Evolutionary conservation across 176 grass and related monocot species (phyloP), one percentile per base, ranked within the genome.

Genomic region (Poa annua): DNA sequence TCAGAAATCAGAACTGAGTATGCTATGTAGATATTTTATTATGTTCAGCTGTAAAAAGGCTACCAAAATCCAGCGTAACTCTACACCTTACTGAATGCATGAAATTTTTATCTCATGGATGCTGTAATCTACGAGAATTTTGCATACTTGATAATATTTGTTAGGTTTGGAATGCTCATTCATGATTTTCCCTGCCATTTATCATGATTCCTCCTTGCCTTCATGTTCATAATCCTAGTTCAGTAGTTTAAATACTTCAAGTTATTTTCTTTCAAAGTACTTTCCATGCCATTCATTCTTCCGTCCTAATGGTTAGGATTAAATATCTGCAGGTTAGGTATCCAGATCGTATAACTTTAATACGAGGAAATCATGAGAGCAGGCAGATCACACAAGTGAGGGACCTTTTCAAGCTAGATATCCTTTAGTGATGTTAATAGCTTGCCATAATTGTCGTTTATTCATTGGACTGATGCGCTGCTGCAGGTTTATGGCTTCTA

Each of bases 361-460:
- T 99, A 86, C 87, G 96, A 81, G 96, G 96, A 88, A 99, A 99
- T 63, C 96, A 99, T 49, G 96, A 99, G 88, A 99, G 96, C 83
- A 87, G 96, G 20, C 96, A 99, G 86, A 99, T 99, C 61, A 99
- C 96, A 51, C 96, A 99, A 90, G 96, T 99, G 45, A 80, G 69
- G 62, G 73, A 42, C 20, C 62, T 68, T 83, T 83, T 34, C 8
- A 80, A 81, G 21, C 67, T 29, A 15, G 19, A 25, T 75, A 74
- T 83, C 45, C 16, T 83, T 16, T 52, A 82, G 2, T 60, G n/a
- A 54, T 86, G 16, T 34, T 68, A 83, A 26, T 3, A 45, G 53
- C 66, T 64, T 65, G 12, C 13, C 64, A 66, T 10, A 38, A 4
- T 9, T 35, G 5, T 10, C 3, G 9, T 66, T 66, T 88, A 56